phyloP scores from a whole-genome alignment of 2,329 filamentous ascomycete genomes.

The Alternaria consortialis region DNA sequence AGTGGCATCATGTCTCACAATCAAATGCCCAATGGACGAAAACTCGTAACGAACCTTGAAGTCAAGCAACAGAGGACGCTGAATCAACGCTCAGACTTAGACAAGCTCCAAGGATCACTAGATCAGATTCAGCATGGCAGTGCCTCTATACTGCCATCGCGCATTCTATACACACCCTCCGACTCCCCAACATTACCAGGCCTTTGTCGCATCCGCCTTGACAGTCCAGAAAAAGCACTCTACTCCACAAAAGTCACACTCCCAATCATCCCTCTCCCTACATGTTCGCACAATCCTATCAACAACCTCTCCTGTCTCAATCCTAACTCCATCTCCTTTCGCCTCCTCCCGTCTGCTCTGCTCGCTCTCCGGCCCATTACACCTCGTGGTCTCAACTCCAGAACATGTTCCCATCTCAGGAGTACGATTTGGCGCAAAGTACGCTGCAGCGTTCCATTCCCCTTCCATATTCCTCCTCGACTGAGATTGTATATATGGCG shows the following conservation, averaged over 20 bases:
- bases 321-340: rapidly evolving
- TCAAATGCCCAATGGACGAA: not conserved
- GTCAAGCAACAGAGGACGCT: not conserved
- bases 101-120: no score
- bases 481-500: not conserved
- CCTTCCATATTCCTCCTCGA: not conserved
- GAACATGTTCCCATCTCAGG: not conserved
- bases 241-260: conserved; percentile 28
- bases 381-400: no score
- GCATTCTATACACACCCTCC: not conserved
- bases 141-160: not conserved
- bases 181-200: not conserved
- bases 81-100: no score
- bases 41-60: not conserved
- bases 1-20: not conserved
- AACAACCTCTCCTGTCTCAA: rapidly evolving
- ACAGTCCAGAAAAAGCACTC: conserved; percentile 29
- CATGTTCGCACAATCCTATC: not conserved
- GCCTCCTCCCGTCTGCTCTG: no score
- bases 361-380: no score
- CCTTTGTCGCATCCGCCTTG: not conserved
- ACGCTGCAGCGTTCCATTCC: not conserved
- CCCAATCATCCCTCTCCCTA: conserved; percentile 22
- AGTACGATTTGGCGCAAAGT: not conserved
- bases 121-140: not conserved